Evolutionary conservation across 768 basidiomycete genomes (phyloP), one percentile per base, ranked within the genome.

Genomic region (Daedaleopsis nitida): DNA sequence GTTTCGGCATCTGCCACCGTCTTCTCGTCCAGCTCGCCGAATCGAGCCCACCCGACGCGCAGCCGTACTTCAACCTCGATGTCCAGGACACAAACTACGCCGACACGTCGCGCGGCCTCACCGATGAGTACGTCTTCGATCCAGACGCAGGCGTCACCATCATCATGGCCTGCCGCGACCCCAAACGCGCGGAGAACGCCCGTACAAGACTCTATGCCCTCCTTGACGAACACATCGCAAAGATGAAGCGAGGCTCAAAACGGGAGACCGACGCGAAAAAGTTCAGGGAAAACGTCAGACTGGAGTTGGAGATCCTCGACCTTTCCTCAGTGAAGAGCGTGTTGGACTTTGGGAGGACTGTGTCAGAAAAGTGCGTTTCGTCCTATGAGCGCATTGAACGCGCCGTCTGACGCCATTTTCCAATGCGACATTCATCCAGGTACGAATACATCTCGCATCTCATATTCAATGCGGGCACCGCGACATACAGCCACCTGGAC

Each of bases 401-500:
- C 47, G 6, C 19, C 21, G 17, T 49, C 47, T 27, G 10, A 49
- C n/a, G n/a, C n/a, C n/a, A n/a, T n/a, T 19, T 16, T 13, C 27
- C 27, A 14, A 32, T 9, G 49, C 49, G 14, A 14, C 13, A 3
- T 3, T n/a, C 51, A 16, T 38, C 8, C 19, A 94, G 92, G 62
- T 89, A 92, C 65, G 82, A 88, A 1, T 92, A 94, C 66, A 76
- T 95, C 27, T 91, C 93, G 0, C 92, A 91, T 68, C 73, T 94
- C 42, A 83, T 94, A 37, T 87, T 82, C 71, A 95, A 94, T 63
- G 93, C 93, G 13, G 93, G 93, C 5, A 75, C 88, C 1, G 84
- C 83, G 1, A 81, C 81, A 62, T 89, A 87, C 67, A 70, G 66
- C 32, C 73, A 73, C 14, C 81, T 94, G 37, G 70, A 87, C 67